Evolutionary conservation across 352 stramenopile genomes (phyloP), one percentile per base, ranked within the genome.

Genomic region (Albugo laibachii): DNA sequence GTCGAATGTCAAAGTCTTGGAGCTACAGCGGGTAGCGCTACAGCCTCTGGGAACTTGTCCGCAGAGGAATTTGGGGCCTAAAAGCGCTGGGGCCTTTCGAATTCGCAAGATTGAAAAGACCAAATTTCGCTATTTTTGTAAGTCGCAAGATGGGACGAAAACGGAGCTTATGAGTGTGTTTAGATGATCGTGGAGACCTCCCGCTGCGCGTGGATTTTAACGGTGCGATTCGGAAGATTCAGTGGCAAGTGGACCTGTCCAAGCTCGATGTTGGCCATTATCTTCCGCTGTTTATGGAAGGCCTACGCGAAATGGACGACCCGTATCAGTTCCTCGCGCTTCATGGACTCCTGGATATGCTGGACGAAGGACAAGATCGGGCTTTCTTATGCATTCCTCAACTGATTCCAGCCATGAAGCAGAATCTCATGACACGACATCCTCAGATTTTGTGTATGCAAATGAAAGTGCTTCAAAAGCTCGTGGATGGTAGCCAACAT

Each of bases 111-210:
- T 84, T 46, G 74, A 83, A 37, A 66, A 66, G 18, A 87, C 71
- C 13, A 69, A 73, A 41, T 87, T 87, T 34, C 69, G 74, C 41
- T 84, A 87, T 64, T 87, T 87, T 46, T 87, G 73, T 86, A 66
- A 35, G 73, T 69, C 8, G 24, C 24, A 31, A 8, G 24, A 3
- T 31, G 3, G 24, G 8, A n/a, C 20, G 20, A 35, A 48, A 35
- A 48, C 6, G 3, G 16, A 18, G 15, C 20, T 48, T 2, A 31
- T 36, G 20, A 16, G 15, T 48, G 20, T 18, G 38, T 18, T 2
- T 40, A 86, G 73, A 87, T 24, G 65, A 84, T 40, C 69, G 74
- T 13, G 74, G 69, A 0, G 74, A 87, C 47, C 54, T 87, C 24
- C 74, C 74, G 1, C 49, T 87, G 13, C 67, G 74, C 4, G 66